Conservation (phyloP, 2,329 filamentous ascomycete species). For the Gremmenia infestans region DNA sequence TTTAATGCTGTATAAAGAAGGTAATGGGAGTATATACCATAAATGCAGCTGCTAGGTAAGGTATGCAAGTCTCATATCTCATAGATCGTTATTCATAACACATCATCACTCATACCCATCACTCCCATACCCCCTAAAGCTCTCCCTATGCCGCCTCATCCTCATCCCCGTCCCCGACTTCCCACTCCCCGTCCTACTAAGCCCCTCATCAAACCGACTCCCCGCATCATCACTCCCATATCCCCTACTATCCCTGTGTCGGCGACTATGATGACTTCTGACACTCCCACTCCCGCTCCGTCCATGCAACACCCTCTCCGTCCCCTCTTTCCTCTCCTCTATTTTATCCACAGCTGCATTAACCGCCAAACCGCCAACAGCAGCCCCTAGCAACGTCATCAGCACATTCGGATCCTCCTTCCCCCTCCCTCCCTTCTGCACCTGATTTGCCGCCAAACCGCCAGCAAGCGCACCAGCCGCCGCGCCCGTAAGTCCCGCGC, state of each 20-base stretch:
- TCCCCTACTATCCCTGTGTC: not conserved
- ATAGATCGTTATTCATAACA: too few species aligned
- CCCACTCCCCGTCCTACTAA: too few species aligned
- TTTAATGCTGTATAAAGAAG: too few species aligned
- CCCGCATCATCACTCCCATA: not conserved
- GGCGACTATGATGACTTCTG: not conserved
- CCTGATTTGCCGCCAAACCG: constrained; percentile 7
- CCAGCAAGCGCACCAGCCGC: constrained; percentile 6
- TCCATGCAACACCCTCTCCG: not conserved
- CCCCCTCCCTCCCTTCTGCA: not conserved
- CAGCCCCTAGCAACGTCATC: constrained; percentile 9
- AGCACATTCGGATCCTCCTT: constrained; percentile 1
- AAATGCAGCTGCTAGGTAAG: too few species aligned
- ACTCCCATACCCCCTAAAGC: too few species aligned
- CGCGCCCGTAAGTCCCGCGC: constrained; percentile 4
- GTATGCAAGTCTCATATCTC: too few species aligned
- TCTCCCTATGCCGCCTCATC: too few species aligned
- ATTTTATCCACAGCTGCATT: constrained; percentile 9
- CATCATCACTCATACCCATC: too few species aligned
- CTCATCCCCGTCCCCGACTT: too few species aligned
- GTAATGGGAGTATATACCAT: too few species aligned
- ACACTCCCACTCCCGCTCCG: not conserved
- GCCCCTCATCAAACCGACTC: too few species aligned
- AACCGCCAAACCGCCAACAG: constrained; percentile 8
- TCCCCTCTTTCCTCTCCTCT: constrained; percentile 1